Conservation (phyloP, 2,329 filamentous ascomycete genomes). For the Penicillium sp. region DNA sequence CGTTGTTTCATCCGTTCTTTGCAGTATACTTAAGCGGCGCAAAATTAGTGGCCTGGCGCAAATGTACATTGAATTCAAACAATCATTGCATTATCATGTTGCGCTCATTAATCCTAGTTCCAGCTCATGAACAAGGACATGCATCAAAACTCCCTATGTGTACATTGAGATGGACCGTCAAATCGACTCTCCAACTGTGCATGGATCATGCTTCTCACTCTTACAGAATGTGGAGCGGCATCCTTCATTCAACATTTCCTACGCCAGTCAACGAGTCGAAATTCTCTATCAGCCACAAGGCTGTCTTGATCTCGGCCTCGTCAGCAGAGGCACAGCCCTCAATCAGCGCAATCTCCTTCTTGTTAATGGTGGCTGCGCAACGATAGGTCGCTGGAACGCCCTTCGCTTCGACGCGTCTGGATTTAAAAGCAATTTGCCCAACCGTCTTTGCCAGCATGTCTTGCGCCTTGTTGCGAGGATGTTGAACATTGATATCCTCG, state of each 20-base stretch:
- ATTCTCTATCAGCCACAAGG: constrained; percentile 14
- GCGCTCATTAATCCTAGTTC: too few species aligned
- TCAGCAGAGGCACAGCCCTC: constrained; percentile 23
- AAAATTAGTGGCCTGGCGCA: too few species aligned
- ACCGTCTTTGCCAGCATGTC: constrained; percentile 42
- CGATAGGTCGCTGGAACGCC: constrained; percentile 16
- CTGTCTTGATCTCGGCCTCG: constrained; percentile 27
- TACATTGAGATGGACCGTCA: too few species aligned
- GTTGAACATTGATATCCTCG: constrained; percentile 50
- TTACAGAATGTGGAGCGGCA: too few species aligned
- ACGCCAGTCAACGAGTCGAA: constrained; percentile 2
- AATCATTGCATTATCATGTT: neutral
- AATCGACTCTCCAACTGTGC: too few species aligned
- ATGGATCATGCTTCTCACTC: too few species aligned
- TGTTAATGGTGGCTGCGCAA: constrained; percentile 14
- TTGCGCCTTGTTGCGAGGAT: constrained; percentile 65
- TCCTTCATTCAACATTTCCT: neutral
- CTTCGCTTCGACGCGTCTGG: constrained; percentile 9
- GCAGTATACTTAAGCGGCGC: too few species aligned
- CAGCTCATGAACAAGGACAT: too few species aligned
- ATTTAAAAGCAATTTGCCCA: constrained; percentile 12
- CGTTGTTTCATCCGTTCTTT: too few species aligned
- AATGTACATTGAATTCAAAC: too few species aligned
- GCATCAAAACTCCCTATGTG: too few species aligned
- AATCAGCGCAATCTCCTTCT: constrained; percentile 14